A percentile compares a stretch with the other conserved stretches of the same genome.
phyloP scores from a whole-genome alignment of 805 yeast species.

The Saccharomycopsis lassenensis region DNA sequence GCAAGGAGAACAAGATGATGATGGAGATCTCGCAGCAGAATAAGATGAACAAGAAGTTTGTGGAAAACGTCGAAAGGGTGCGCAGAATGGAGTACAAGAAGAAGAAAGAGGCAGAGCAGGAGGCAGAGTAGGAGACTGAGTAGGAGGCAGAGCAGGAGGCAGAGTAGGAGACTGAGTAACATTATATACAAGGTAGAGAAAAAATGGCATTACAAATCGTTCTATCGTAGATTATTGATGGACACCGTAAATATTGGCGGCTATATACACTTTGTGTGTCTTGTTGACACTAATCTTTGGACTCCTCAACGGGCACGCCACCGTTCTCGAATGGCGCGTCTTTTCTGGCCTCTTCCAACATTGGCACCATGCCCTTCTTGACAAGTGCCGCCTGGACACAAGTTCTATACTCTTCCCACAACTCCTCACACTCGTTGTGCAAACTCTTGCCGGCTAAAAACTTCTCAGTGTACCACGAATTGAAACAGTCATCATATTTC shows the following conservation, averaged over 20 bases:
- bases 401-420: conserved; percentile 82
- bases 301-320: too few relatives aligned
- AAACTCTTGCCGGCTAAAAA: conserved; percentile 39
- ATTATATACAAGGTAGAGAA: too few relatives aligned
- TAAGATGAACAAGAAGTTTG: conserved; percentile 75
- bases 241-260: too few relatives aligned
- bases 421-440: conserved; percentile 81
- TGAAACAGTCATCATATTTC: conserved; percentile 87
- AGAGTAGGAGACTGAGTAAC: conserved; percentile 27
- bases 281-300: conserved; percentile 10
- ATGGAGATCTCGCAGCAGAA: conserved; percentile 85
- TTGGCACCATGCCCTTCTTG: conserved; percentile 66
- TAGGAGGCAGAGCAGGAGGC: conserved; percentile 25
- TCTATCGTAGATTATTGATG: too few relatives aligned
- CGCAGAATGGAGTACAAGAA: conserved; percentile 49
- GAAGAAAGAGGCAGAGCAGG: conserved; percentile 26
- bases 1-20: conserved; percentile 76
- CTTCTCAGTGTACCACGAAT: conserved; percentile 86
- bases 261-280: not conserved
- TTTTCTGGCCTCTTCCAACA: conserved; percentile 78
- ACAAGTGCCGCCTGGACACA: conserved; percentile 60
- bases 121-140: conserved; percentile 25
- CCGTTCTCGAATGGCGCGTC: conserved; percentile 82
- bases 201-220: too few relatives aligned
- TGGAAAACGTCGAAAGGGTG: conserved; percentile 77